Base-by-base conservation (phyloP, 495 filamentous ascomycete genomes). In the Penicillium ucsense region DNA sequence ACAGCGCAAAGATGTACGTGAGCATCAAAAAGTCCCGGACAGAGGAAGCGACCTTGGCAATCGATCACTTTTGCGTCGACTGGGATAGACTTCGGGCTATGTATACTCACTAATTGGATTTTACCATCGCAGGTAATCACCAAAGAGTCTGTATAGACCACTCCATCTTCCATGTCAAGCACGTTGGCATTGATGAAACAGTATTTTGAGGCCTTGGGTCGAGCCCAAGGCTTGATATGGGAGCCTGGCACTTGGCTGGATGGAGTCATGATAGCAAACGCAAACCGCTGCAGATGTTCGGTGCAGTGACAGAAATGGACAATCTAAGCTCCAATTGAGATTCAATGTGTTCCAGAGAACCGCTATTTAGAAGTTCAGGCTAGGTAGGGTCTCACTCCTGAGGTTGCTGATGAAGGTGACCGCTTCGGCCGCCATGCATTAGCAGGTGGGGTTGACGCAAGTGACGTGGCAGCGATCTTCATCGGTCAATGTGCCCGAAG, bases 1-100 rank as follows among this genome's bases (percentile, higher is more conserved):
- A 67, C 70, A 4, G 74, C 63, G 10, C 57, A 62, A 41, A 79
- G 59, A 48, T 79, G 77, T 9, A 79, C 74, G 41, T 80, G 77
- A 50, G 69, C 69, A 52, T 80, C 77, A n/a, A 79, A 75, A 0
- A 80, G 66, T 6, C 76, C 76, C 0, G 77, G 76, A 31, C 72
- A 67, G 6, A 79, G 49, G 50, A 65, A 79, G 34, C 62, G 66
- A 28, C 70, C 73, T 8, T 64, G 56, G n/a, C 66, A 58, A 48
- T 77, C 66, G 27, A 77, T 47, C 7, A 54, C 29, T 3, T 38
- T 46, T 1, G 55, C 38, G 27, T 53, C 49, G 29, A 32, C 37
- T 12, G 54, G 49, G 7, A 52, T 30, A 11, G 51, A 47, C 8
- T 48, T 42, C 27, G 52, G 51, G 12, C 56, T 12, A 8, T 46